These are phyloP conservation scores for Penicillium taxi DNA, from an alignment of 495 filamentous ascomycete genomes.

Conservation along the genomic window DNA sequence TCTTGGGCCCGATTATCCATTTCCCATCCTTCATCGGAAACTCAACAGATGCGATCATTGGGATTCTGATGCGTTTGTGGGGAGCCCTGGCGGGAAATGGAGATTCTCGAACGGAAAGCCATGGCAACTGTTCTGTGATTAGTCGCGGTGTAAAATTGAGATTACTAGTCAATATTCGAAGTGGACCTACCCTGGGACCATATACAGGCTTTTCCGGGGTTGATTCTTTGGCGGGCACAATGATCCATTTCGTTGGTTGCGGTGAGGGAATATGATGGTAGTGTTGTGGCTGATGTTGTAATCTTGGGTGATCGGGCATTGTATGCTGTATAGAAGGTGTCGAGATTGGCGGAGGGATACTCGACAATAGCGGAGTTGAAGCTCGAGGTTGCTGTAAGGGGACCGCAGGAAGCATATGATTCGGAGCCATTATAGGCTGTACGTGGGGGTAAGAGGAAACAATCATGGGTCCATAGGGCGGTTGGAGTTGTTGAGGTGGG, in stretches of 20 bases:
- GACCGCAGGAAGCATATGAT: constrained; percentile 29
- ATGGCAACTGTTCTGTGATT: constrained; percentile 75
- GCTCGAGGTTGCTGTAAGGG: constrained; percentile 33
- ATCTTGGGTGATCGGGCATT: constrained; percentile 25
- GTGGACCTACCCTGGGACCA: too few relatives aligned
- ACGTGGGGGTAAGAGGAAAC: constrained; percentile 42
- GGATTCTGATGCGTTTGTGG: constrained; percentile 33
- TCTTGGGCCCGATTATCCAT: constrained; percentile 12
- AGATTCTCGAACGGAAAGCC: constrained; percentile 64
- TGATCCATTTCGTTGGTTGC: too few relatives aligned
- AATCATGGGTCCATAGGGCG: constrained; percentile 42
- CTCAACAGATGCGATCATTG: constrained; percentile 36
- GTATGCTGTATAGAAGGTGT: constrained; percentile 24
- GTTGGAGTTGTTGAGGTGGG: constrained; percentile 32
- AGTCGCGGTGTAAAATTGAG: too few relatives aligned
- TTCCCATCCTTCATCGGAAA: constrained; percentile 40
- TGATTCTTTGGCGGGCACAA: too few relatives aligned
- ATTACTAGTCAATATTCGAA: too few relatives aligned
- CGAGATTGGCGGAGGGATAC: constrained; percentile 35
- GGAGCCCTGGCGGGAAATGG: constrained; percentile 53
- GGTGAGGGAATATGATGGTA: constrained; percentile 27
- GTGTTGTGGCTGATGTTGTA: constrained; percentile 20
- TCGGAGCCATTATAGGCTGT: constrained; percentile 37
- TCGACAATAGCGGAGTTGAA: constrained; percentile 35
- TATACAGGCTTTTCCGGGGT: too few relatives aligned